A percentile compares a stretch with the other conserved stretches of the same genome.
Conservation (phyloP, 257 asterid species). For the Fraxinus americana region DNA sequence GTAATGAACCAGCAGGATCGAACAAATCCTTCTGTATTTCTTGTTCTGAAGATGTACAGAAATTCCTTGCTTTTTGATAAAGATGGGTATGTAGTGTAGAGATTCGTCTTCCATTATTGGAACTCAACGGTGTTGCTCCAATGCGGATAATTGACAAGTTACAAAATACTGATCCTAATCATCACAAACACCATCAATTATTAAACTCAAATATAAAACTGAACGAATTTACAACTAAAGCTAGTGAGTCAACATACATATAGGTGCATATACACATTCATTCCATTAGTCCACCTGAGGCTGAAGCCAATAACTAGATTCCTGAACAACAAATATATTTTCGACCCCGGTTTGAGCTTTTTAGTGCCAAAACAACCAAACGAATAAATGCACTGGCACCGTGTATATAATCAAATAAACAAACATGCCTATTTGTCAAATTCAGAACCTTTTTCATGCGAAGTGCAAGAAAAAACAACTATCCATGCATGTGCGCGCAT, state of each 20-base stretch:
- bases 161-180: slow-evolving; percentile 31
- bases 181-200: slow-evolving; percentile 24
- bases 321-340: not conserved
- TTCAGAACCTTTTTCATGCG: not conserved
- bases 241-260: not conserved
- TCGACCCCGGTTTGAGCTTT: not conserved
- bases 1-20: slow-evolving; percentile 36
- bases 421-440: not conserved
- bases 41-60: slow-evolving; percentile 43
- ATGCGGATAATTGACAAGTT: slow-evolving; percentile 21
- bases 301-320: not conserved
- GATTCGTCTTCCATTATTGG: slow-evolving; percentile 22
- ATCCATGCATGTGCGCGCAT: not conserved
- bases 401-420: not conserved
- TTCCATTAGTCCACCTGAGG: not conserved
- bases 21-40: slow-evolving; percentile 27
- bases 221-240: not conserved
- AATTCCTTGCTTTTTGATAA: slow-evolving; percentile 31
- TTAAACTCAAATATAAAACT: not conserved
- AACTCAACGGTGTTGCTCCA: slow-evolving; percentile 27
- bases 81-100: slow-evolving; percentile 19
- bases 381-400: not conserved
- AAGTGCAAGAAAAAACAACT: slow-evolving; percentile 10
- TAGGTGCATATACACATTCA: not conserved
- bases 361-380: not conserved